Percentiles rank a stretch among this genome's conserved stretches.
Conservation (phyloP, 352 stramenopile species). For the Elongisporangium anandrum region DNA sequence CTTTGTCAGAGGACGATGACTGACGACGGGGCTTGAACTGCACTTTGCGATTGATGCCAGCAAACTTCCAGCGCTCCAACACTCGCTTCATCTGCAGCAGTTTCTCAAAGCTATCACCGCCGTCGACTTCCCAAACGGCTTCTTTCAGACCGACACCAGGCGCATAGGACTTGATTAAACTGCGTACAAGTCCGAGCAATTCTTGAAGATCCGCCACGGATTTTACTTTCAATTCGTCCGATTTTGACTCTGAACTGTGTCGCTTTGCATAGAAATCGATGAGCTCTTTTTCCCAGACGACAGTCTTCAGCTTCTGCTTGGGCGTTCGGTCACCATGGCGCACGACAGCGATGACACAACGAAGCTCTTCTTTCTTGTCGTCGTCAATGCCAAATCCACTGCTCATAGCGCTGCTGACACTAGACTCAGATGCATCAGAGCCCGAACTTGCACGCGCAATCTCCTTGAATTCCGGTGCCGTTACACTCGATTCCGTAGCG, state of each 20-base stretch:
- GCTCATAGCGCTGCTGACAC: slow-evolving; percentile 54
- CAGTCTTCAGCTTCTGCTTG: slow-evolving; percentile 99
- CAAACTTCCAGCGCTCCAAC: slow-evolving; percentile 96
- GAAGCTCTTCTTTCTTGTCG: slow-evolving; percentile 93
- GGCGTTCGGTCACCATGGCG: slow-evolving; percentile 98
- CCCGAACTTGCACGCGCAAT: slow-evolving; percentile 48
- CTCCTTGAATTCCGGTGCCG: slow-evolving; percentile 11
- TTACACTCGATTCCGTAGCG: slow-evolving; percentile 45
- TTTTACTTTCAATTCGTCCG: slow-evolving; percentile 85
- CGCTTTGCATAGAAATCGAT: slow-evolving; percentile 80
- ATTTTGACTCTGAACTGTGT: slow-evolving; percentile 55
- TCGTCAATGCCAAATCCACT: slow-evolving; percentile 36
- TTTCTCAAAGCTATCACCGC: slow-evolving; percentile 89
- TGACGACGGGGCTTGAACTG: slow-evolving; percentile 81
- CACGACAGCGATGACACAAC: slow-evolving; percentile 98
- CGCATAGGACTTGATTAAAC: slow-evolving; percentile 78
- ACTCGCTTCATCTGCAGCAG: slow-evolving; percentile 96
- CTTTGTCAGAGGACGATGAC: slow-evolving; percentile 32
- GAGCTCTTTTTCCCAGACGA: slow-evolving; percentile 83
- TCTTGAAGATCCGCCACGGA: slow-evolving; percentile 76
- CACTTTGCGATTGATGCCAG: slow-evolving; percentile 97
- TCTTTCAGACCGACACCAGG: slow-evolving; percentile 76
- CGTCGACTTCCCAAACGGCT: slow-evolving; percentile 80
- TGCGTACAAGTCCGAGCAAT: slow-evolving; percentile 74
- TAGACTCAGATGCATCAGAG: slow-evolving; percentile 68